These are phyloP conservation scores for Diaporthe citriasiana DNA, from an alignment of 2,329 filamentous ascomycete species.

Conservation along the genomic window DNA sequence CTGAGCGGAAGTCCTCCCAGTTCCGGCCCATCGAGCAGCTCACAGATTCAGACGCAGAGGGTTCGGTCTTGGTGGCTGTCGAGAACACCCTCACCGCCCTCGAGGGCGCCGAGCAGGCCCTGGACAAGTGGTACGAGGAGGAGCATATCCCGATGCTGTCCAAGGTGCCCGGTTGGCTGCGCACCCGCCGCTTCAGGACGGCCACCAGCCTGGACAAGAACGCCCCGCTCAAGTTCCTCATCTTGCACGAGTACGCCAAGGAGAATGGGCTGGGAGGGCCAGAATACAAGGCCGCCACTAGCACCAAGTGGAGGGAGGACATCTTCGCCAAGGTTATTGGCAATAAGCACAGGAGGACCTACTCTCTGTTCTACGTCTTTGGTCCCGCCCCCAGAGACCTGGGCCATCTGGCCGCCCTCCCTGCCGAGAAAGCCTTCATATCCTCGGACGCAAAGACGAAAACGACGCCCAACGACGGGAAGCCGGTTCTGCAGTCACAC, in stretches of 20 bases:
- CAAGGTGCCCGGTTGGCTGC: slow-evolving; percentile 83
- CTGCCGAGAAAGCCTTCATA: slow-evolving; percentile 63
- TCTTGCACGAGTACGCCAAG: slow-evolving; percentile 80
- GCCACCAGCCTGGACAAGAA: slow-evolving; percentile 69
- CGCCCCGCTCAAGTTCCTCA: slow-evolving; percentile 70
- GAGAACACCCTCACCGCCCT: slow-evolving; percentile 67
- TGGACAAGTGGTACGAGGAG: slow-evolving; percentile 80
- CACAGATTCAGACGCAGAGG: slow-evolving; percentile 69
- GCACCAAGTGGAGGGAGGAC: slow-evolving; percentile 72
- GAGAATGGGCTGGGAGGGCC: slow-evolving; percentile 76
- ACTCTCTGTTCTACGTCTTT: slow-evolving; percentile 84
- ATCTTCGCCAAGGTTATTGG: slow-evolving; percentile 72
- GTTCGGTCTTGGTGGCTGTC: slow-evolving; percentile 73
- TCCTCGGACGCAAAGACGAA: slow-evolving; percentile 68
- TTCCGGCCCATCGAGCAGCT: slow-evolving; percentile 74
- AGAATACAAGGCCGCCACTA: slow-evolving; percentile 73
- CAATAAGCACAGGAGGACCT: slow-evolving; percentile 70
- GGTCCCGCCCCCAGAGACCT: slow-evolving; percentile 81
- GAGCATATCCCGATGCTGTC: slow-evolving; percentile 81
- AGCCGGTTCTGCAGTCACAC: slow-evolving; percentile 73
- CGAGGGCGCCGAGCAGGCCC: slow-evolving; percentile 63
- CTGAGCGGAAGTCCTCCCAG: slow-evolving; percentile 66
- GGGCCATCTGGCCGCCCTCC: slow-evolving; percentile 64
- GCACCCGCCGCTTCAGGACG: slow-evolving; percentile 78
- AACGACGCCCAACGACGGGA: slow-evolving; percentile 65